These are phyloP conservation scores for Candida railenensis DNA, from an alignment of 805 yeast species.

Conservation along the genomic window DNA sequence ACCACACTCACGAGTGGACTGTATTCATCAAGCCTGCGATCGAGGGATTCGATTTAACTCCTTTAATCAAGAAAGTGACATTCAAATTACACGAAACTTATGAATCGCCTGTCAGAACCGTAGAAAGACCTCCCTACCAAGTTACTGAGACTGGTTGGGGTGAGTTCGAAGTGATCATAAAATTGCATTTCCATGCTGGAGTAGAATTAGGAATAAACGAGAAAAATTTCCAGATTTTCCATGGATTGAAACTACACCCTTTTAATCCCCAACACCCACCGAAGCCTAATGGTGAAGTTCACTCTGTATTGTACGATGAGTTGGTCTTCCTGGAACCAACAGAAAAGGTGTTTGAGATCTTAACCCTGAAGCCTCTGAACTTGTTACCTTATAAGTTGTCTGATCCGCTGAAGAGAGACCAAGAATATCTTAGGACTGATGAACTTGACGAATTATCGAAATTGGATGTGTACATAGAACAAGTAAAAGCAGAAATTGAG, in stretches of 20 bases:
- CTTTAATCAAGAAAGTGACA: slow-evolving; percentile 83
- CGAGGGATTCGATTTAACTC: slow-evolving; percentile 71
- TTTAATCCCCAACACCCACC: slow-evolving; percentile 49
- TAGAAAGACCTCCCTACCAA: slow-evolving; percentile 90
- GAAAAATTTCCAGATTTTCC: slow-evolving; percentile 81
- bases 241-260: slow-evolving; percentile 89
- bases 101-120: slow-evolving; percentile 77
- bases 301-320: slow-evolving; percentile 72
- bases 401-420: slow-evolving; percentile 36
- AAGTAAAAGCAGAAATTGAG: slow-evolving; percentile 40
- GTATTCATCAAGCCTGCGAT: slow-evolving; percentile 78
- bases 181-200: slow-evolving; percentile 82
- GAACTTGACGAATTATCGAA: slow-evolving; percentile 42
- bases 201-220: slow-evolving; percentile 65
- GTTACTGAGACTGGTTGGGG: slow-evolving; percentile 99
- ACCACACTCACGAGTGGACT: slow-evolving; percentile 96
- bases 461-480: slow-evolving; percentile 36
- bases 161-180: slow-evolving; percentile 89
- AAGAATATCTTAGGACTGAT: slow-evolving; percentile 39
- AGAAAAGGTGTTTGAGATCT: slow-evolving; percentile 75
- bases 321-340: slow-evolving; percentile 95
- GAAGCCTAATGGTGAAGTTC: slow-evolving; percentile 42
- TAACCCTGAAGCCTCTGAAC: slow-evolving; percentile 68
- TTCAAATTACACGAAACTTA: slow-evolving; percentile 96
- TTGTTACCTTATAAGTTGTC: slow-evolving; percentile 41